Evolutionary conservation across 192 early-diverging fungal species (phyloP).

Genomic region (Coemansia sp.): DNA sequence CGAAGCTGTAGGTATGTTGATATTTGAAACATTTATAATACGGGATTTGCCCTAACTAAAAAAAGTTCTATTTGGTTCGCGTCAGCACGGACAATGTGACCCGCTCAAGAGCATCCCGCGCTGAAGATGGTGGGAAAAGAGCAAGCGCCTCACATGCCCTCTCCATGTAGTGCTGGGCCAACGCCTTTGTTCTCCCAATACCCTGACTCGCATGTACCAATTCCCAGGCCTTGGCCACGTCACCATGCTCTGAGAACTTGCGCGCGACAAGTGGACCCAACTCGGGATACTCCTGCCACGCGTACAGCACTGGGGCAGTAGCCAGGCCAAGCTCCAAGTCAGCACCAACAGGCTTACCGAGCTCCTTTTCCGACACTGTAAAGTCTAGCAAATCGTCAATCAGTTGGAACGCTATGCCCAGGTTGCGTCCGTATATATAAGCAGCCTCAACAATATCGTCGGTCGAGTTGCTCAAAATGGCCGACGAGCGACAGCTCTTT

Average conservation of each 20-base stretch:
- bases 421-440: conserved; percentile 80
- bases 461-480: conserved; percentile 77
- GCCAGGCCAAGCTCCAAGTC: conserved; percentile 88
- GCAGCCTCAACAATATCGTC: conserved; percentile 72
- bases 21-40: background rate
- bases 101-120: conserved; percentile 72
- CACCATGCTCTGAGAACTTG: conserved; percentile 74
- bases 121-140: conserved; percentile 68
- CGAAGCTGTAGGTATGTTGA: background rate
- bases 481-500: conserved; percentile 83
- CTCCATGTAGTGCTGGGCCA: conserved; percentile 74
- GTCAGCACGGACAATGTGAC: conserved; percentile 80
- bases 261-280: conserved; percentile 82
- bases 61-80: conserved; percentile 67
- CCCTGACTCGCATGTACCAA: conserved; percentile 80
- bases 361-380: conserved; percentile 63
- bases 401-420: conserved; percentile 95
- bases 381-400: conserved; percentile 94
- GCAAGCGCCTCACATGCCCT: conserved; percentile 68
- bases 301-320: conserved; percentile 91
- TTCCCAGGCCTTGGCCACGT: conserved; percentile 71
- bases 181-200: conserved; percentile 66
- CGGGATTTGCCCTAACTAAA: background rate
- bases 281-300: conserved; percentile 84
- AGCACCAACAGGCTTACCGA: conserved; percentile 91